Evolutionary conservation across 306 rosid genomes (phyloP), one percentile per base, ranked within the genome.

Genomic region (Dryas drummondii): DNA sequence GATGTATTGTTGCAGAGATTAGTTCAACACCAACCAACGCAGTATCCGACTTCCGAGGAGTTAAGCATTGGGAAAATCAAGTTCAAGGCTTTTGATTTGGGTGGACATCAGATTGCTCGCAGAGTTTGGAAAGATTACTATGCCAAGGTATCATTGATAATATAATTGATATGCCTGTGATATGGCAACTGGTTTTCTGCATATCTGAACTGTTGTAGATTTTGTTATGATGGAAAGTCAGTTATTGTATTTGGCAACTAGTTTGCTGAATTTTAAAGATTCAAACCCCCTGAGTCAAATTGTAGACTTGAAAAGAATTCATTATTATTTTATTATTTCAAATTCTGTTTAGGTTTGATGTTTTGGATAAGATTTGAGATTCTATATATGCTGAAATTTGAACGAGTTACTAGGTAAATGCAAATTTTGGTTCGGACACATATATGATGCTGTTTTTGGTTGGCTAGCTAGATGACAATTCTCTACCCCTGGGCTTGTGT

Each of bases 61-160:
- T 72, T 88, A 73, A 89, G 93, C 82, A 92, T 92, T 77, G 96
- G 93, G 51, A 82, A 92, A 80, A 92, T 92, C 86, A 92, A 89
- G 86, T 92, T 92, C 73, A 92, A 89, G 78, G 96, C 92, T 63
- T 93, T 93, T 88, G 96, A 90, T 84, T 84, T 93, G 14, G 96
- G 96, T 15, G 93, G 96, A 56, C 93, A 88, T 80, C 93, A 86
- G 80, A 86, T 90, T 72, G 96, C 96, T 74, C 87, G 96, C 17
- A 83, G 93, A 79, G 97, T 92, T 44, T 92, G 93, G 97, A 89
- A 89, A 83, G 97, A 91, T 68, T 89, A 91, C 83, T 88, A 89
- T 85, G 89, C 97, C 26, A 87, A 91, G 97, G 97, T 91, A 64
- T 17, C 44, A 5, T 56, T 71, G 22, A 41, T 27, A 44, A 41